Conservation (phyloP, 2,329 filamentous ascomycete genomes). For the Talaromyces sp. region DNA sequence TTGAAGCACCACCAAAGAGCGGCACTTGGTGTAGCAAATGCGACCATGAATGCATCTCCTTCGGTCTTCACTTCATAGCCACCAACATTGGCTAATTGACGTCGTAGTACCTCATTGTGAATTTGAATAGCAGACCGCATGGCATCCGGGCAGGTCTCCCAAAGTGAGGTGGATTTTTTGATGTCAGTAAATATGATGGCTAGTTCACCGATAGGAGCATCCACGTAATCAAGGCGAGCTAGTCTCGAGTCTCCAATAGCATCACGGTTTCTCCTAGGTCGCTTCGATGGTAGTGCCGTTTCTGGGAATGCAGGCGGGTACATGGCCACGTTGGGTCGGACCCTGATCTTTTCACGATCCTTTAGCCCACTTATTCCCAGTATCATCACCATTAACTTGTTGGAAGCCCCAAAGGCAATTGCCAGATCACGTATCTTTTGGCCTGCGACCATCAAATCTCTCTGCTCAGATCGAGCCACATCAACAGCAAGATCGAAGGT, state of each 20-base stretch:
- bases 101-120: constrained; percentile 94
- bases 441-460: constrained; percentile 88
- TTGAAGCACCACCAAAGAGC: constrained; percentile 95
- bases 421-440: constrained; percentile 93
- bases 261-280: constrained; percentile 56
- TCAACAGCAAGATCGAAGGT: constrained; percentile 87
- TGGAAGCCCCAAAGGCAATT: constrained; percentile 88
- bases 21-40: constrained; percentile 91
- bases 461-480: constrained; percentile 77
- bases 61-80: constrained; percentile 99
- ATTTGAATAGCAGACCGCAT: constrained; percentile 97
- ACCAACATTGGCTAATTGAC: constrained; percentile 86
- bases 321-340: constrained; percentile 33
- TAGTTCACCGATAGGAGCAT: constrained; percentile 83
- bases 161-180: constrained; percentile 93
- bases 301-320: constrained; percentile 66
- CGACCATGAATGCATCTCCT: constrained; percentile 99
- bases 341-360: constrained; percentile 47
- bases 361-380: constrained; percentile 88
- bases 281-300: constrained; percentile 56
- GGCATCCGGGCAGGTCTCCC: constrained; percentile 90
- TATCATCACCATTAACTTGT: constrained; percentile 99
- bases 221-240: constrained; percentile 83
- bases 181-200: constrained; percentile 98
- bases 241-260: constrained; percentile 76